phyloP scores from a whole-genome alignment of 2,329 filamentous ascomycete genomes.

The Fusarium albosuccineum region DNA sequence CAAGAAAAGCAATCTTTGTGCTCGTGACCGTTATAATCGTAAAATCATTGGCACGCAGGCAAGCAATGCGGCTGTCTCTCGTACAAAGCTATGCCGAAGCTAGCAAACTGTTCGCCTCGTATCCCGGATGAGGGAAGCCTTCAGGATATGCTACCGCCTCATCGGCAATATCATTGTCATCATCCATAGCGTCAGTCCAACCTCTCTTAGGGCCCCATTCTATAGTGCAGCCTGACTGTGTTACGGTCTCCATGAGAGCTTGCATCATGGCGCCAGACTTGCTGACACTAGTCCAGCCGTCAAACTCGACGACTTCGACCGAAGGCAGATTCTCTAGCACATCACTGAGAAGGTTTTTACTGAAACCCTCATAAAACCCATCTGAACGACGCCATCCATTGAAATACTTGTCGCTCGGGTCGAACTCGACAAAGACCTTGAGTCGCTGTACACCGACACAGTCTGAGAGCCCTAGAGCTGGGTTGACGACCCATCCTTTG shows the following conservation, averaged over 20 bases:
- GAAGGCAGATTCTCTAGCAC: conserved; percentile 70
- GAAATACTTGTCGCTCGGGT: conserved; percentile 76
- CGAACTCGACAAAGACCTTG: conserved; percentile 78
- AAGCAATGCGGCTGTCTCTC: conserved; percentile 1
- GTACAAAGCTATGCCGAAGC: conserved; percentile 26
- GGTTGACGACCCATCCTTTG: conserved; percentile 76
- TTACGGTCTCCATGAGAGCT: conserved; percentile 67
- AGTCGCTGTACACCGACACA: conserved; percentile 71
- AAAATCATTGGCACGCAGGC: conserved; percentile 31
- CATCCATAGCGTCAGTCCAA: conserved; percentile 69
- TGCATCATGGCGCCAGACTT: conserved; percentile 75
- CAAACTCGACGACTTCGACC: conserved; percentile 73
- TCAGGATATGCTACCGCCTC: conserved; percentile 16
- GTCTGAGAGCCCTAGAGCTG: conserved; percentile 70
- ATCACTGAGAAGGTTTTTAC: conserved; percentile 65
- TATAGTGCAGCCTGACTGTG: conserved; percentile 64
- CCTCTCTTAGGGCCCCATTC: conserved; percentile 76
- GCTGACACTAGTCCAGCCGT: conserved; percentile 75
- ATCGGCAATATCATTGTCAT: conserved; percentile 39
- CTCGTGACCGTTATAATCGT: conserved; percentile 19
- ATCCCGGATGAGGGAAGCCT: conserved; percentile 27
- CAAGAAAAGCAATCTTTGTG: conserved; percentile 18
- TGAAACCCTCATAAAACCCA: no score
- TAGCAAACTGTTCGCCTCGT: conserved; percentile 21
- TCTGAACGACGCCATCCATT: no score